phyloP scores from a whole-genome alignment of 108 stramenopile genomes.

The Pseudonitzschia pungens region DNA sequence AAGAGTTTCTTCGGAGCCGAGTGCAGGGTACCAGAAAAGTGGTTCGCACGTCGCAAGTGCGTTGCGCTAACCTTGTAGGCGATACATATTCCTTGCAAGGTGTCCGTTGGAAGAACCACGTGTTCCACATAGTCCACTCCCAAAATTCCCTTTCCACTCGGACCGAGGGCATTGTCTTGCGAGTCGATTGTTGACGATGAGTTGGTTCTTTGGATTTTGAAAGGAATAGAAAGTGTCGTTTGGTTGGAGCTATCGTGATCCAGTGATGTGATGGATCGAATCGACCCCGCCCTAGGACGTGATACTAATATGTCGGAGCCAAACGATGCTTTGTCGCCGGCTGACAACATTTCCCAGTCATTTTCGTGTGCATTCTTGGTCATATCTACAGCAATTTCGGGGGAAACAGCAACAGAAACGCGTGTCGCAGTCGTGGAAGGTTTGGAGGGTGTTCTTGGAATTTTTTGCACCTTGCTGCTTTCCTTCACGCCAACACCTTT shows the following conservation, averaged over 20 bases:
- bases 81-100: constrained; percentile 81
- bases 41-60: constrained; percentile 64
- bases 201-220: constrained; percentile 44
- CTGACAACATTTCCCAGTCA: constrained; percentile 45
- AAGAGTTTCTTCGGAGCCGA: constrained; percentile 81
- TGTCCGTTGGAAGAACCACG: constrained; percentile 83
- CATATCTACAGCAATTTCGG: neutral
- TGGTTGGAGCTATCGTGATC: constrained; percentile 36
- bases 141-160: constrained; percentile 47
- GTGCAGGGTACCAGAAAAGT: constrained; percentile 76
- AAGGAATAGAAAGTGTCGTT: constrained; percentile 37
- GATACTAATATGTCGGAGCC: constrained; percentile 28
- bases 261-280: constrained; percentile 38
- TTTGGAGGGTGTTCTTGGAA: neutral
- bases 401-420: constrained; percentile 2
- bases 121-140: constrained; percentile 79
- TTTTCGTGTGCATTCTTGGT: constrained; percentile 26
- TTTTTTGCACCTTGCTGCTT: constrained; percentile 18
- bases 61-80: constrained; percentile 77
- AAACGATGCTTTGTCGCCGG: constrained; percentile 26
- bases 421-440: neutral
- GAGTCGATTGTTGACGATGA: constrained; percentile 50
- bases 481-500: neutral
- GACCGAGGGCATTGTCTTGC: constrained; percentile 46
- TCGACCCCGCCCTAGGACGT: constrained; percentile 32